phyloP scores from a whole-genome alignment of 164 flowering plant species.

The Stephania japonica region DNA sequence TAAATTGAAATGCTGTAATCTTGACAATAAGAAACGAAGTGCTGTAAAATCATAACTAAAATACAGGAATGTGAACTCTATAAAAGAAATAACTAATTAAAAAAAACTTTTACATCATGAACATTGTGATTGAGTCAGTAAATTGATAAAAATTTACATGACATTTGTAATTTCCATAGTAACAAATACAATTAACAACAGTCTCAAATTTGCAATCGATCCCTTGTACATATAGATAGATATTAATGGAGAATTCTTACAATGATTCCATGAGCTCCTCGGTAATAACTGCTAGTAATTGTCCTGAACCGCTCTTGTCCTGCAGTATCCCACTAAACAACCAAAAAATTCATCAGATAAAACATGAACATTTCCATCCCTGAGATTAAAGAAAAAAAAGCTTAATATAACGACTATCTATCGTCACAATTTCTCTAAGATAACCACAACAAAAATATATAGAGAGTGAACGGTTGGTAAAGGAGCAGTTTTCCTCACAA shows the following conservation, averaged over 20 bases:
- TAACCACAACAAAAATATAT: neutral
- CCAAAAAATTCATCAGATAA: neutral
- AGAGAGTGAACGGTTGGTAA: neutral
- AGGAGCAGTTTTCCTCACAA: neutral
- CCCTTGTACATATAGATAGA: neutral
- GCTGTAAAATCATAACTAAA: neutral
- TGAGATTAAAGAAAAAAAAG: no score
- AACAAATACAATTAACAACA: no score
- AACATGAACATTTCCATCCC: neutral
- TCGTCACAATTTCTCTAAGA: neutral
- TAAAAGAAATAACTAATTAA: neutral
- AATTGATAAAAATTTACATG: neutral
- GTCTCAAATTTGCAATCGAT: no score
- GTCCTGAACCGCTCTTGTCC: slow-evolving; percentile 81
- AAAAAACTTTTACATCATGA: no score
- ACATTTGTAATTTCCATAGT: neutral
- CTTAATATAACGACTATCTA: no score
- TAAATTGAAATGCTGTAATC: neutral
- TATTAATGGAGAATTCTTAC: slow-evolving; percentile 25
- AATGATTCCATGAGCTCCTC: slow-evolving; percentile 83
- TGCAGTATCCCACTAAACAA: slow-evolving; percentile 73
- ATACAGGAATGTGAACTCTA: neutral
- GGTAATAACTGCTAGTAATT: slow-evolving; percentile 73
- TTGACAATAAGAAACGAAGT: neutral
- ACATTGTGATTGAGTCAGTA: neutral